A percentile compares a stretch with the other conserved stretches of the same genome.
These are phyloP conservation scores for Cladosporium cucumerinum DNA, from an alignment of 2,329 filamentous ascomycete genomes.

Conservation along the genomic window DNA sequence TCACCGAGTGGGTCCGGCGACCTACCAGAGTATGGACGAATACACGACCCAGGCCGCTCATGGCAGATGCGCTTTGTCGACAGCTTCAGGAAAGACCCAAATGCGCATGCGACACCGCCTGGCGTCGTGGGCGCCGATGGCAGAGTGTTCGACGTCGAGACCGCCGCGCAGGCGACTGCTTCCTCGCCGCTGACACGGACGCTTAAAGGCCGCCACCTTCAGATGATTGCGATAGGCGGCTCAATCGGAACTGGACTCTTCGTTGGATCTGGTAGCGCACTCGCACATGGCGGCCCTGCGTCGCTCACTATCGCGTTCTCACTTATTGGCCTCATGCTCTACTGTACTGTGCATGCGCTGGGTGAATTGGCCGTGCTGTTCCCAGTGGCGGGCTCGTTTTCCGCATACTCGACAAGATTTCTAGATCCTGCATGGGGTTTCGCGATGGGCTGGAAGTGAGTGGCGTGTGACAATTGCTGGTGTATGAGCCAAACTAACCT, in stretches of 20 bases:
- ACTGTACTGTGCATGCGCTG: constrained; percentile 34
- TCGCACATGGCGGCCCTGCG: constrained; percentile 35
- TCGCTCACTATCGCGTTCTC: constrained; percentile 33
- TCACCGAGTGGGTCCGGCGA: constrained; percentile 21
- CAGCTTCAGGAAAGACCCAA: constrained; percentile 62
- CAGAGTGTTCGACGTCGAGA: constrained; percentile 61
- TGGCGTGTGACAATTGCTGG: not conserved
- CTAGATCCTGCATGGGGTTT: constrained; percentile 37
- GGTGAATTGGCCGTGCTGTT: constrained; percentile 37
- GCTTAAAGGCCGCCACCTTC: constrained; percentile 79
- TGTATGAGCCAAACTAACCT: constrained; percentile 15
- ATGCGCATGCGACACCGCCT: constrained; percentile 50
- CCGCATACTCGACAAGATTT: constrained; percentile 35
- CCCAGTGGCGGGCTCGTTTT: constrained; percentile 37
- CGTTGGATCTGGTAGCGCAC: constrained; percentile 33
- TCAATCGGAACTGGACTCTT: constrained; percentile 58
- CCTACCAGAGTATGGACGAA: constrained; percentile 13
- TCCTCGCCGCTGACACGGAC: constrained; percentile 67
- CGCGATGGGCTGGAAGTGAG: constrained; percentile 36
- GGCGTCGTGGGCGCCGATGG: constrained; percentile 51
- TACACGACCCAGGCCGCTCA: constrained; percentile 2
- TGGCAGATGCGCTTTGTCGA: constrained; percentile 46
- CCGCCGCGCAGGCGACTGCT: constrained; percentile 61
- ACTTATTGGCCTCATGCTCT: constrained; percentile 35
- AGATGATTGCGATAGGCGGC: constrained; percentile 97